These are phyloP conservation scores for Endotrypanum monterogeii DNA, from an alignment of 208 protist species.

Conservation along the genomic window DNA sequence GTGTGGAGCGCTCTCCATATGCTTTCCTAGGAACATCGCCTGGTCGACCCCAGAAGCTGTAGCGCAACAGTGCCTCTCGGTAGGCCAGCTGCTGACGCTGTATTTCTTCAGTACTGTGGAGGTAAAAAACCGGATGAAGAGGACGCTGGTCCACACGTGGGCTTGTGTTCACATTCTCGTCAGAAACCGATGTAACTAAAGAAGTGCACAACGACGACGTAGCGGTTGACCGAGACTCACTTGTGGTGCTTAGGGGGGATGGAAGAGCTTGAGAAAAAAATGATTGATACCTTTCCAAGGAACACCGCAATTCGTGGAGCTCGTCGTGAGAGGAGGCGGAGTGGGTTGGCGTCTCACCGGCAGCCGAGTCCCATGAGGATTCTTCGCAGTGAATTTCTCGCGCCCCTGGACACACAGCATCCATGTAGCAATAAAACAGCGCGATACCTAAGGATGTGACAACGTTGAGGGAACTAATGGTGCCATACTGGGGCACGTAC, in stretches of 20 bases:
- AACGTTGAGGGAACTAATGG: slow-evolving; percentile 90
- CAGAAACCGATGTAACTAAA: neutral
- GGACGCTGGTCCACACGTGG: slow-evolving; percentile 74
- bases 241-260: neutral
- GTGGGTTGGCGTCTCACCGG: neutral
- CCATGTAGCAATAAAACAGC: slow-evolving; percentile 80
- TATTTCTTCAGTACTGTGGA: slow-evolving; percentile 13
- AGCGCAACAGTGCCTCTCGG: slow-evolving; percentile 40
- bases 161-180: slow-evolving; percentile 18
- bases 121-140: slow-evolving; percentile 70
- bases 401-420: slow-evolving; percentile 47
- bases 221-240: neutral
- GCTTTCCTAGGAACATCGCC: neutral
- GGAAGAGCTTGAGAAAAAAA: slow-evolving; percentile 25
- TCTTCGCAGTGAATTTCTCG: slow-evolving; percentile 17
- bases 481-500: slow-evolving; percentile 91
- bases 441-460: slow-evolving; percentile 87
- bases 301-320: slow-evolving; percentile 4
- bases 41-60: slow-evolving; percentile 14
- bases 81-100: slow-evolving; percentile 18
- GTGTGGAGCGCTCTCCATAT: neutral
- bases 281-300: slow-evolving; percentile 21
- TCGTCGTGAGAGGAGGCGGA: neutral
- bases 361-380: too few species aligned
- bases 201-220: too few species aligned